Base-by-base conservation (phyloP, 2,329 filamentous ascomycete species). In the Aureobasidium subglaciale region DNA sequence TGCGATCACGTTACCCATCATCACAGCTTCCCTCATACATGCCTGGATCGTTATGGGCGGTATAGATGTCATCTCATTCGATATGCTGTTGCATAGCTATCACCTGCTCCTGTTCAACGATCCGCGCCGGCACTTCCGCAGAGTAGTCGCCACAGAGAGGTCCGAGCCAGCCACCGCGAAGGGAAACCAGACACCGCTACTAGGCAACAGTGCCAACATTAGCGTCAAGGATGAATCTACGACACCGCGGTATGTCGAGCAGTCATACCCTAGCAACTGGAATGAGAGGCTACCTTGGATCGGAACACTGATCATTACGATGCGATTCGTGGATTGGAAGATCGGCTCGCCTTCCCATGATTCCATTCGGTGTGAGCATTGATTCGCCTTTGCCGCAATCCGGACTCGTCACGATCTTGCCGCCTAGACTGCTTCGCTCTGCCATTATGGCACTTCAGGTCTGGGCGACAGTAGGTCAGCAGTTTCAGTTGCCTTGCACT, bases 11-110 rank as follows among this genome's bases (percentile, higher is more conserved):
- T 43, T 68, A 27, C 65, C 65, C 0, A 22, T 64, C 13, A 64
- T 63, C n/a, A 16, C 60, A 1, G 63, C 57, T 8, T 50, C 56
- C 7, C 62, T 59, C 1, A 24, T 63, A 11, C 63, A 67, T 40
- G 64, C 65, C 1, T 67, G 65, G 65, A 57, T 46, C 16, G 37
- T 34, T 2, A 68, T 68, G 65, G 52, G 58, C 18, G 62, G 61
- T 8, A 56, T 64, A 8, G 66, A 68, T 40, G 65, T 67, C 9
- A 62, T 67, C 16, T 63, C 59, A 27, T 59, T 64, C 9, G 61
- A 68, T 42, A 57, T 48, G 2, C 42, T 67, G n/a, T 58, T 67
- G 20, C 64, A 62, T 60, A 42, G 59, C 15, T 46, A 60, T 7
- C 62, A 62, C 43, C 57, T 67, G 13, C 59, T 68, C 13, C 59